Percentiles rank a stretch among this genome's conserved stretches.
phyloP scores from a whole-genome alignment of 2,329 filamentous ascomycete species.

The Paramyrothecium roridum region DNA sequence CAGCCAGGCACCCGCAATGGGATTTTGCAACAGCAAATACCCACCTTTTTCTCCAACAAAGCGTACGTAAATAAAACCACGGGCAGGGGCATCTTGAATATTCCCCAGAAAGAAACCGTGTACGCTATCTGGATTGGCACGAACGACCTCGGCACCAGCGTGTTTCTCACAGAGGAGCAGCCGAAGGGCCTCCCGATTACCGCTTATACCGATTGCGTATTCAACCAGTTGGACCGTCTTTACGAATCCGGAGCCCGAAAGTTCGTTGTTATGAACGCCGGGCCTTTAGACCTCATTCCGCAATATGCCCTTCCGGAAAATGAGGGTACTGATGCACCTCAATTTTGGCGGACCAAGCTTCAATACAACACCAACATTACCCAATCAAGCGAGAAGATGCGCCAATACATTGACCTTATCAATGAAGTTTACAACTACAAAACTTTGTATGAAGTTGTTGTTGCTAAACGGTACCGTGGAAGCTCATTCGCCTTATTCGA shows the following conservation, averaged over 20 bases:
- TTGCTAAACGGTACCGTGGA: conserved; percentile 1
- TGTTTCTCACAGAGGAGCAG: not conserved
- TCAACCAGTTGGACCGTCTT: not conserved
- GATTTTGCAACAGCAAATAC: not conserved
- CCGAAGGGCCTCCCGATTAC: not conserved
- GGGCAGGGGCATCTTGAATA: not conserved
- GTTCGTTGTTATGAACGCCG: conserved; percentile 1
- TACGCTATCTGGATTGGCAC: conserved; percentile 2
- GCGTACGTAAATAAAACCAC: not conserved
- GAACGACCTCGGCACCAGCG: not conserved
- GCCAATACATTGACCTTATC: not conserved
- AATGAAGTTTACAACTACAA: conserved; percentile 1
- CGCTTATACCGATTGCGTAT: not conserved
- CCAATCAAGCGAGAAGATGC: conserved; percentile 2
- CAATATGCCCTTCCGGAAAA: conserved; percentile 1
- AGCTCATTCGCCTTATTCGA: conserved; percentile 1
- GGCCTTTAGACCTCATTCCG: not conserved
- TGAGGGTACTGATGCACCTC: not conserved
- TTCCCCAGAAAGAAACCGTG: not conserved
- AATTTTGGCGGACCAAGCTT: not conserved
- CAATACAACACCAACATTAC: conserved; percentile 1
- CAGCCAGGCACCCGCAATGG: not conserved
- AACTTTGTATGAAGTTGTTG: not conserved
- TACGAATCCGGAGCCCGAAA: not conserved
- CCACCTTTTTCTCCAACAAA: not conserved